A percentile compares a stretch with the other conserved stretches of the same genome.
Evolutionary conservation across 768 basidiomycete species (phyloP).

Genomic region (Rhodotorula paludigena): DNA sequence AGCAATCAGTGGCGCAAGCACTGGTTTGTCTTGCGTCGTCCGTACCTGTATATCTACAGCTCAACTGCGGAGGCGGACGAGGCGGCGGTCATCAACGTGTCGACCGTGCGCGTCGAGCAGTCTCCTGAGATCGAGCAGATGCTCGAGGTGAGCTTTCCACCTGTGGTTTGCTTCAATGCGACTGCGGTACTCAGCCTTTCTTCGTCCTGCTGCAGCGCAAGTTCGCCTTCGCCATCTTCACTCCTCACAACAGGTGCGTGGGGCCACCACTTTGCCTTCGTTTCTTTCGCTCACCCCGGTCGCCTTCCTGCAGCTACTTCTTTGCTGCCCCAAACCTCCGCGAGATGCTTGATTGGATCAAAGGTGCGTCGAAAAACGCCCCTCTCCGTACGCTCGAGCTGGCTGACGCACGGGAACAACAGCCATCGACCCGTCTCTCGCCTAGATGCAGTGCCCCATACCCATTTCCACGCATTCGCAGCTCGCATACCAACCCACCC

Average conservation of each 20-base stretch:
- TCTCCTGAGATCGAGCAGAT: constrained; percentile 72
- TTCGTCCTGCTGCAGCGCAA: constrained; percentile 26
- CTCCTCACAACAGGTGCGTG: constrained; percentile 32
- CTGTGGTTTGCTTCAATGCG: not conserved
- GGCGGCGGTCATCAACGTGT: constrained; percentile 71
- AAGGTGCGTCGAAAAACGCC: not conserved
- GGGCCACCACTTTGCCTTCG: not conserved
- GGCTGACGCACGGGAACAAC: not conserved
- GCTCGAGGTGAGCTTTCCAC: constrained; percentile 29
- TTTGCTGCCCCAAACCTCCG: constrained; percentile 21
- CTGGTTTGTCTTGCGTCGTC: constrained; percentile 83
- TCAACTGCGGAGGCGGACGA: constrained; percentile 80
- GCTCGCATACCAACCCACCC: too few relatives aligned
- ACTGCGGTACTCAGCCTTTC: not conserved
- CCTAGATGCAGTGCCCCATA: too few relatives aligned
- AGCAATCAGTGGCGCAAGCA: constrained; percentile 73
- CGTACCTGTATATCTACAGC: constrained; percentile 82
- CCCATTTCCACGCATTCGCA: too few relatives aligned
- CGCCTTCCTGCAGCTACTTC: constrained; percentile 29
- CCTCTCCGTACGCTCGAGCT: not conserved
- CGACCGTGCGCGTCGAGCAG: constrained; percentile 75
- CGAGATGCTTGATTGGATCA: constrained; percentile 38
- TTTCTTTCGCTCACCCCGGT: not conserved
- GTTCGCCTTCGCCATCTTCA: constrained; percentile 38
- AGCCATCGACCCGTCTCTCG: constrained; percentile 25